Evolutionary conservation across 176 grass and related monocot species (phyloP).

Genomic region (Neostapfia colusana): DNA sequence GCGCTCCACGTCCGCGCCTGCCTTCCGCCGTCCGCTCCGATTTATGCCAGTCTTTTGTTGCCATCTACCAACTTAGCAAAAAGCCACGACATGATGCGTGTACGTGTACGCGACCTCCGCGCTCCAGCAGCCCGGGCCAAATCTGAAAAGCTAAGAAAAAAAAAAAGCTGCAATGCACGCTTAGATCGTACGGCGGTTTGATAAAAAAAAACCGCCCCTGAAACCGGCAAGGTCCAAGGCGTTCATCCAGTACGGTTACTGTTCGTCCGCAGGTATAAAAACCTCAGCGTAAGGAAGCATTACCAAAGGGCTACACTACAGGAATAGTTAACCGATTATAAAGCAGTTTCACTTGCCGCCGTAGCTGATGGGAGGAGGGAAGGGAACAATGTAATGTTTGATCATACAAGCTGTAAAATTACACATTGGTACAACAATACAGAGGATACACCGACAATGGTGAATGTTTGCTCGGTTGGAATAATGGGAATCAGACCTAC

Average conservation of each 20-base stretch:
- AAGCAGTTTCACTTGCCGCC: conserved; percentile 15
- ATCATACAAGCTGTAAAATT: conserved; percentile 37
- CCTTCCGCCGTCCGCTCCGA: not conserved
- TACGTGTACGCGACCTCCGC: not conserved
- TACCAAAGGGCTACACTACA: not conserved
- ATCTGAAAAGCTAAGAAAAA: conserved; percentile 16
- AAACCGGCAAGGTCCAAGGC: no score
- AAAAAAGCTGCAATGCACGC: no score
- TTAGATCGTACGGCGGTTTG: no score
- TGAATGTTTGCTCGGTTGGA: not conserved
- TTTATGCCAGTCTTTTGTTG: not conserved
- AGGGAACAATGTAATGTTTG: conserved; percentile 21
- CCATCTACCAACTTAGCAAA: conserved; percentile 4
- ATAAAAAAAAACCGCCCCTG: no score
- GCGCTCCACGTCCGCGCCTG: not conserved
- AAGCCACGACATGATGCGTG: not conserved
- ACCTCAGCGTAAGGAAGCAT: not conserved
- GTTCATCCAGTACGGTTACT: no score
- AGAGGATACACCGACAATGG: not conserved
- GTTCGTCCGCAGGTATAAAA: not conserved
- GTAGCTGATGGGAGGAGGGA: not conserved
- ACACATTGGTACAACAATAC: conserved; percentile 39
- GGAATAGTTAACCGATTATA: not conserved
- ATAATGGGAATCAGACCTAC: conserved; percentile 17
- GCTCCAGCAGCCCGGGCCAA: not conserved